phyloP scores from a whole-genome alignment of 228 moss, liverwort and hornwort genomes.

The Sphagnum magellanicum region DNA sequence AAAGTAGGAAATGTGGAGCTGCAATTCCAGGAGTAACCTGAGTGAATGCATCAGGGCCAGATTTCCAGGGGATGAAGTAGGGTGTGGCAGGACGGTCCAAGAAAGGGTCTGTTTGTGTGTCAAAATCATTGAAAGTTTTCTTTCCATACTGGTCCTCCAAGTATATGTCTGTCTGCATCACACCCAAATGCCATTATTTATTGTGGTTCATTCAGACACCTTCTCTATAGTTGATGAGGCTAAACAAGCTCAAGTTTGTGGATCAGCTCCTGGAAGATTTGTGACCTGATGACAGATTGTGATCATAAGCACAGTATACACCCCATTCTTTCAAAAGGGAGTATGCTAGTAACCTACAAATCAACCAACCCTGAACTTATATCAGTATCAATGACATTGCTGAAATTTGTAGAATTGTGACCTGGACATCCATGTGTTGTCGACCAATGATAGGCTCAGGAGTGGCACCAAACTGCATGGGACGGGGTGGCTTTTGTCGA shows the following conservation, averaged over 20 bases:
- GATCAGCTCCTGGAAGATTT: neutral
- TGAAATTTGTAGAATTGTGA: constrained; percentile 1
- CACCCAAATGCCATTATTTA: constrained; percentile 6
- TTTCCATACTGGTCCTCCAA: constrained; percentile 74
- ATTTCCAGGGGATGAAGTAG: constrained; percentile 95
- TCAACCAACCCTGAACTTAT: no score
- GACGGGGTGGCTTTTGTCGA: constrained; percentile 15
- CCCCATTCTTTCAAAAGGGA: no score
- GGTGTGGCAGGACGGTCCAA: constrained; percentile 80
- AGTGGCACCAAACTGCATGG: constrained; percentile 17
- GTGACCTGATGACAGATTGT: neutral
- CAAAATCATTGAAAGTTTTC: constrained; percentile 64
- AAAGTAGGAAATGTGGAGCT: no score
- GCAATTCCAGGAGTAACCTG: constrained; percentile 29
- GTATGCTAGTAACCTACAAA: no score
- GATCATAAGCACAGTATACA: no score
- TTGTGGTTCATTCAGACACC: neutral
- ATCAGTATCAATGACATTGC: no score
- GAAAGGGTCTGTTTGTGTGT: constrained; percentile 94
- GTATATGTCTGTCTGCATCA: constrained; percentile 80
- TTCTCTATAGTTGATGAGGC: neutral
- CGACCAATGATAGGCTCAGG: constrained; percentile 58
- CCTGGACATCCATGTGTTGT: constrained; percentile 90
- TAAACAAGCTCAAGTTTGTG: neutral
- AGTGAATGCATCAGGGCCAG: constrained; percentile 87